Evolutionary conservation across 2,329 filamentous ascomycete species (phyloP).

Genomic region (Endothia cerciana): DNA sequence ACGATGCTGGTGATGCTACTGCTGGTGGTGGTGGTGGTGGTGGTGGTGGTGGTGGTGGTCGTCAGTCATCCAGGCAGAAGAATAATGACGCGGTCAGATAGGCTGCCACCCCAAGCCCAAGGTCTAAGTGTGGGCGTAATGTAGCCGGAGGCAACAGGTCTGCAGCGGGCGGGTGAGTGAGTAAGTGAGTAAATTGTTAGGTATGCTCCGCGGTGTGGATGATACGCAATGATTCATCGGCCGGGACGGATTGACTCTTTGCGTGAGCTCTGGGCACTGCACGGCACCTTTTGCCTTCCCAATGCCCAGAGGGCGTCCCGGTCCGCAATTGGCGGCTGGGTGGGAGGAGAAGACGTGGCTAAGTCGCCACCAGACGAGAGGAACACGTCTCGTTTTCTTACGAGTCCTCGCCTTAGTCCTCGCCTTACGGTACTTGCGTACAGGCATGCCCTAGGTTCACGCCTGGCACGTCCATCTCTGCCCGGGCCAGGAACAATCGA

Average conservation of each 20-base stretch:
- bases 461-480: too few relatives aligned
- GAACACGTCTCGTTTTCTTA: too few relatives aligned
- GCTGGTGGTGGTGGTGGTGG: too few relatives aligned
- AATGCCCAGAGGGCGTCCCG: neutral
- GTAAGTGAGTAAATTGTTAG: neutral
- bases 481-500: neutral
- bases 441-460: too few relatives aligned
- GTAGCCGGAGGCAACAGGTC: neutral
- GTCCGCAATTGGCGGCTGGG: neutral
- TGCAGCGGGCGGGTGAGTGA: neutral
- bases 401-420: too few relatives aligned
- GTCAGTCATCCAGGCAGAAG: slow-evolving; percentile 22
- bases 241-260: slow-evolving; percentile 14
- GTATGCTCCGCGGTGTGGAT: neutral
- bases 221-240: slow-evolving; percentile 22
- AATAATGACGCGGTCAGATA: slow-evolving; percentile 14
- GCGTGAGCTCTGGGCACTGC: too few relatives aligned
- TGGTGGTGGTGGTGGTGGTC: too few relatives aligned
- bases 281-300: neutral
- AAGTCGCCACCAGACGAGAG: neutral
- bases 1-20: neutral
- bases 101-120: neutral
- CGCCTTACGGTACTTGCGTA: too few relatives aligned
- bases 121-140: neutral
- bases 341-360: neutral